Conservation (phyloP, 1,284 basidiomycete species). For the Gymnopus androsaceus region DNA sequence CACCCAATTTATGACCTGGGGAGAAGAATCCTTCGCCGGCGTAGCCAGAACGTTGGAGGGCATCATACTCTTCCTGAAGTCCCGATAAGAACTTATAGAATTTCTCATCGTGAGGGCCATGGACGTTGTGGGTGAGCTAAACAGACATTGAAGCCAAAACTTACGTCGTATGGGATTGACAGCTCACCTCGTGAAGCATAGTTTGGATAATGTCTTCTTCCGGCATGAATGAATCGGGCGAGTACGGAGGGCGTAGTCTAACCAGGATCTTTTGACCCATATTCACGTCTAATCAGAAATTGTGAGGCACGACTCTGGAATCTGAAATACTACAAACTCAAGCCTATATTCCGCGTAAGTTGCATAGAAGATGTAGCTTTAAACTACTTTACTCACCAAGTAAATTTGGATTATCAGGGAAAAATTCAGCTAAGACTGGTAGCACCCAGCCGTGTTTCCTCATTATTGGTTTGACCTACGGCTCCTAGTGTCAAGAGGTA, state of each 20-base stretch:
- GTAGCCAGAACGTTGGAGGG: constrained; percentile 75
- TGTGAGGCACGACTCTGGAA: not conserved
- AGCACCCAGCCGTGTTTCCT: constrained; percentile 77
- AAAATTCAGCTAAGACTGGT: constrained; percentile 84
- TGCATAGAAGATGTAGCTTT: not conserved
- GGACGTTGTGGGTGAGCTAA: constrained; percentile 85
- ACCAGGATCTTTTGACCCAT: constrained; percentile 79
- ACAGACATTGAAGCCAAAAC: constrained; percentile 1
- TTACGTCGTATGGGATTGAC: not conserved
- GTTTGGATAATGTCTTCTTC: constrained; percentile 73
- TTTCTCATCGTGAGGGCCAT: constrained; percentile 82
- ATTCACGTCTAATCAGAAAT: constrained; percentile 61
- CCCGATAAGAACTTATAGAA: constrained; percentile 79
- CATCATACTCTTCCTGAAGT: constrained; percentile 82
- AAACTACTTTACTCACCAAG: constrained; percentile 54
- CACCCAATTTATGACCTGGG: constrained; percentile 50
- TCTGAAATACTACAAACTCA: constrained; percentile 33
- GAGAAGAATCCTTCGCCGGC: constrained; percentile 78
- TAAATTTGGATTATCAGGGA: constrained; percentile 72
- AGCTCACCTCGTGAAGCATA: constrained; percentile 82
- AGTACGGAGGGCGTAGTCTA: constrained; percentile 70
- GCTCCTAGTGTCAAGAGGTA: no score
- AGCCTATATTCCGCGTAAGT: constrained; percentile 22
- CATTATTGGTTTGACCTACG: no score
- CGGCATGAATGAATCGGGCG: constrained; percentile 74